Conservation (phyloP, 75 land plant species). For the Isoetes taiwanensis region DNA sequence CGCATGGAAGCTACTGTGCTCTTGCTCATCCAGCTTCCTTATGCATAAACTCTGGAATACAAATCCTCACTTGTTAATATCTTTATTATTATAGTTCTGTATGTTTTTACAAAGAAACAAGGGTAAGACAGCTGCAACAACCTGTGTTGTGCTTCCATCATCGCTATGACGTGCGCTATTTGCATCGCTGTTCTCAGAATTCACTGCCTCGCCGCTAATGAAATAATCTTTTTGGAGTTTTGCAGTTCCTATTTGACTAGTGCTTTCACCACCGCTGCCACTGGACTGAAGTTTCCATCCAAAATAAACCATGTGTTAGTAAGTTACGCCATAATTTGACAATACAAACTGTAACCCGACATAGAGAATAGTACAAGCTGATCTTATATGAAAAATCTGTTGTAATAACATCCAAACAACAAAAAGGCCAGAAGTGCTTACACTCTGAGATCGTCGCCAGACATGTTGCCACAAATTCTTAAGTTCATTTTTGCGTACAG, state of each 20-base stretch:
- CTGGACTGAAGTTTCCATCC: constrained; percentile 47
- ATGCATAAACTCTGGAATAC: too few species aligned
- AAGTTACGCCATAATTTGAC: neutral
- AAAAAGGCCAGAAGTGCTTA: constrained; percentile 27
- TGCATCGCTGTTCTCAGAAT: constrained; percentile 32
- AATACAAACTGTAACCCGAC: neutral
- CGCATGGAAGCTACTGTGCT: too few species aligned
- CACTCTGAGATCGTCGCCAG: constrained; percentile 89
- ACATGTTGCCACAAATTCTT: constrained; percentile 97
- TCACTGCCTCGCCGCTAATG: constrained; percentile 22
- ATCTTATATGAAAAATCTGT: neutral
- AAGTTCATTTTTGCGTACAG: constrained; percentile 91
- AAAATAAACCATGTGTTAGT: neutral
- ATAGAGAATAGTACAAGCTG: neutral
- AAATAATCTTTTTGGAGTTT: too few species aligned
- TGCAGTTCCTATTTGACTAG: too few species aligned
- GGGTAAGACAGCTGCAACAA: constrained; percentile 19
- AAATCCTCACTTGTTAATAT: too few species aligned
- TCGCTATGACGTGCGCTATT: constrained; percentile 52
- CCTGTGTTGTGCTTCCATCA: constrained; percentile 63
- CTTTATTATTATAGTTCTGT: too few species aligned
- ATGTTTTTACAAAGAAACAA: too few species aligned
- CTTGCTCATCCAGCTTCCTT: too few species aligned
- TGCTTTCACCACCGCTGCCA: constrained; percentile 34
- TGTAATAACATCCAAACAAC: neutral